Base-by-base conservation (phyloP, 768 basidiomycete genomes). In the Trametes villosa region DNA sequence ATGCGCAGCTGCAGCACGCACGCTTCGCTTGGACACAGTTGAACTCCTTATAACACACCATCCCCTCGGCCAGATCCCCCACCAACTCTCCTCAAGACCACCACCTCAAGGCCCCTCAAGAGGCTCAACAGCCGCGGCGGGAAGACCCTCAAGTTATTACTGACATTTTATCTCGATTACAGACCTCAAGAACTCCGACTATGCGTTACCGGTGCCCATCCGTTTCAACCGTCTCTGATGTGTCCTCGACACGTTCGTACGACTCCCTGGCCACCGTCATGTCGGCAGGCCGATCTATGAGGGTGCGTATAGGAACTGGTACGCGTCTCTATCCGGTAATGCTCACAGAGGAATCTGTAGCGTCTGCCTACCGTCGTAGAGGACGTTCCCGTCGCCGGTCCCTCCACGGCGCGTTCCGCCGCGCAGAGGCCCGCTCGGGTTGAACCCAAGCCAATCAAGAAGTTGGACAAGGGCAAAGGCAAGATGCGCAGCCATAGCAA, bases 151-250 rank as follows among this genome's bases (percentile, higher is more conserved):
- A 56, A 51, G 36, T 51, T 34, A 48, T 42, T 20, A 0, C 46
- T 9, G 22, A 26, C n/a, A 26, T 52, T 18, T 30, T 46, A 46
- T 50, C 12, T 15, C n/a, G 1, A 24, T 15, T 26, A 20, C 42
- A 30, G 36, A 31, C 24, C 20, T 17, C n/a, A 26, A 29, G n/a
- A 11, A 18, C 30, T 29, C 29, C 24, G 44, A 49, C 30, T 22
- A 65, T 65, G 64, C 64, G 64, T 47, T 61, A 58, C 53, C 55
- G 59, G 13, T 53, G 51, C 34, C 59, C 64, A 7, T 54, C 64
- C 22, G n/a, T n/a, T n/a, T n/a, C n/a, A n/a, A n/a, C n/a, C n/a
- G 15, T 24, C 9, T 58, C 59, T 17, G 38, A 53, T n/a, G 13
- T 65, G 18, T 51, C 59, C 26, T 52, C 50, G 7, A 20, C 41